Evolutionary conservation across 2,329 filamentous ascomycete species (phyloP).

Genomic region (Bipolaris sorokiniana): DNA sequence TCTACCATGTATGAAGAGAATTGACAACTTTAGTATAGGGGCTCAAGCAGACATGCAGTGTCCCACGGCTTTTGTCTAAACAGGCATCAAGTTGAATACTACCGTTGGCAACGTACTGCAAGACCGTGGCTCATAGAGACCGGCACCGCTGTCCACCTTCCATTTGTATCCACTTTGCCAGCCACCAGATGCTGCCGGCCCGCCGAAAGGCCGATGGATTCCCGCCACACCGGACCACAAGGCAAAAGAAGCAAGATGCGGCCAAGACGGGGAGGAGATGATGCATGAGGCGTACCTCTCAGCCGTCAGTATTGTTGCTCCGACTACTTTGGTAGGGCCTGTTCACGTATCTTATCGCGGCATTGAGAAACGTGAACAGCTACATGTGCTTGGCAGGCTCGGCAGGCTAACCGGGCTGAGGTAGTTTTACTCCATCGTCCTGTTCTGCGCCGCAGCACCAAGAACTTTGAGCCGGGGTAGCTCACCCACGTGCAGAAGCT

Average conservation of each 20-base stretch:
- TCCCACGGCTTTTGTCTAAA: too few species aligned
- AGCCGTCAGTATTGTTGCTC: conserved; percentile 8
- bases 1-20: not conserved
- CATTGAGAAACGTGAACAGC: conserved; percentile 25
- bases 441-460: conserved; percentile 10
- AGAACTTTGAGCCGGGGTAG: conserved; percentile 20
- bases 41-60: too few species aligned
- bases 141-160: not conserved
- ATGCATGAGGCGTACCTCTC: conserved; percentile 6
- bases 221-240: not conserved
- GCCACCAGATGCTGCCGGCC: not conserved
- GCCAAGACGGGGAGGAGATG: conserved; percentile 8
- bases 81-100: too few species aligned
- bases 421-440: conserved; percentile 14
- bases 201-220: conserved; percentile 4
- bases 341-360: conserved; percentile 20
- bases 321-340: conserved; percentile 6
- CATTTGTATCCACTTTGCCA: not conserved
- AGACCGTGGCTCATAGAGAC: not conserved
- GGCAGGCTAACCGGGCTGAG: conserved; percentile 25
- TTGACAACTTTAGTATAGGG: too few species aligned
- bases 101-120: too few species aligned
- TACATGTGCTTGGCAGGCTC: conserved; percentile 24
- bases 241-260: conserved; percentile 12
- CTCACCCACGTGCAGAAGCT: conserved; percentile 36